These are phyloP conservation scores for Dianthus caryophyllus DNA, from an alignment of 148 eudicot genomes.

Conservation along the genomic window DNA sequence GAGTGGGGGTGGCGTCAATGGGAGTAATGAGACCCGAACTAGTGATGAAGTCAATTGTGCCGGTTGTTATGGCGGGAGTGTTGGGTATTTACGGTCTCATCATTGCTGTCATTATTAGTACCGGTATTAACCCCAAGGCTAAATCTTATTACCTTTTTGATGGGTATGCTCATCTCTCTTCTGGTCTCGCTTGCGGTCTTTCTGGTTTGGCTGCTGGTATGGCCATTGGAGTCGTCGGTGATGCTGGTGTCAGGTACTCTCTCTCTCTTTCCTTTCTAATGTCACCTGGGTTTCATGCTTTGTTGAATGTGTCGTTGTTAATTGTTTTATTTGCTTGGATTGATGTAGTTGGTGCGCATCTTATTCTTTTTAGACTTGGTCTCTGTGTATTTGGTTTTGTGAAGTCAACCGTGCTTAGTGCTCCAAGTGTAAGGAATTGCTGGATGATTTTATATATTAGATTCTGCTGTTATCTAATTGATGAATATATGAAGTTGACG, in stretches of 20 bases:
- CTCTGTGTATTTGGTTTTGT: neutral
- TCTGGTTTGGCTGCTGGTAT: slow-evolving; percentile 79
- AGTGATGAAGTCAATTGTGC: slow-evolving; percentile 84
- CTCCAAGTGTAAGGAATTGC: slow-evolving; percentile 7
- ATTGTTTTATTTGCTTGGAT: neutral
- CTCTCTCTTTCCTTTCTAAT: neutral
- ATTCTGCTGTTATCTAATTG: neutral
- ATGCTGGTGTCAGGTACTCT: slow-evolving; percentile 72
- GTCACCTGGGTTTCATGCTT: neutral
- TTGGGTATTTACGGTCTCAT: slow-evolving; percentile 76
- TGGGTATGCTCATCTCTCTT: slow-evolving; percentile 75
- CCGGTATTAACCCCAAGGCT: slow-evolving; percentile 80
- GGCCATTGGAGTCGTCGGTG: slow-evolving; percentile 80
- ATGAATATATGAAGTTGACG: slow-evolving; percentile 3
- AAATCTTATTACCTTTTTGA: slow-evolving; percentile 62
- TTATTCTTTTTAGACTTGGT: slow-evolving; percentile 4
- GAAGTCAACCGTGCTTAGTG: slow-evolving; percentile 7
- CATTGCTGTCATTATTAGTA: slow-evolving; percentile 77
- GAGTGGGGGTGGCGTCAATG: slow-evolving; percentile 79
- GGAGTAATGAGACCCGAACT: slow-evolving; percentile 84
- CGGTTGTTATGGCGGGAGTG: slow-evolving; percentile 85
- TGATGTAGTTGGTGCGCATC: neutral
- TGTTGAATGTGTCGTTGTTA: neutral
- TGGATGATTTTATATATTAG: slow-evolving; percentile 3
- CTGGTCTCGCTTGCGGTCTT: slow-evolving; percentile 79